Conservation (phyloP, 768 basidiomycete genomes). For the Mycena rosella region DNA sequence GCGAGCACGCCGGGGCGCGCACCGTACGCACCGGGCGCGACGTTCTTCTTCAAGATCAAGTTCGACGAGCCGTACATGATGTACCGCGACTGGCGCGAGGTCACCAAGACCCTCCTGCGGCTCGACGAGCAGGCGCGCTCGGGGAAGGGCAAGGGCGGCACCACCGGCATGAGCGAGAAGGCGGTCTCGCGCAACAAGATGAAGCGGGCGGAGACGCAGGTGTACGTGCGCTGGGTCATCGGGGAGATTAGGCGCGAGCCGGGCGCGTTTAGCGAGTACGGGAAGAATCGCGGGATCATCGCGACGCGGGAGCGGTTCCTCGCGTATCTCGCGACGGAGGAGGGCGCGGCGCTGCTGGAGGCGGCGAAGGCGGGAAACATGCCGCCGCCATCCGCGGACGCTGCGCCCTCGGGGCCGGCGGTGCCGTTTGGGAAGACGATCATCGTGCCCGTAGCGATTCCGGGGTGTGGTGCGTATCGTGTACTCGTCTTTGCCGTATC, state of each 20-base stretch:
- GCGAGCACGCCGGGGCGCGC: conserved; percentile 52
- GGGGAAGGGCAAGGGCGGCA: conserved; percentile 35
- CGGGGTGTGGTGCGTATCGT: conserved; percentile 86
- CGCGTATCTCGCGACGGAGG: conserved; percentile 67
- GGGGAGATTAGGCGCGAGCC: conserved; percentile 76
- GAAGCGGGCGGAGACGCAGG: conserved; percentile 79
- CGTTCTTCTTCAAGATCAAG: conserved; percentile 99
- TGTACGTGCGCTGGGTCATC: conserved; percentile 89
- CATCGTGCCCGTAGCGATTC: conserved; percentile 90
- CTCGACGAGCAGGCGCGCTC: conserved; percentile 55
- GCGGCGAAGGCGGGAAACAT: conserved; percentile 47
- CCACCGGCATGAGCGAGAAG: conserved; percentile 41
- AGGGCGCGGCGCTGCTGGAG: conserved; percentile 54
- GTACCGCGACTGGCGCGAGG: conserved; percentile 97
- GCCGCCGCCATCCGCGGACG: conserved; percentile 31
- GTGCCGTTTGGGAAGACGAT: conserved; percentile 75
- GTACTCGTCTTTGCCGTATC: neutral
- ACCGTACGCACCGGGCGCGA: conserved; percentile 83
- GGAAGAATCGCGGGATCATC: conserved; percentile 87
- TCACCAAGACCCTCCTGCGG: conserved; percentile 78
- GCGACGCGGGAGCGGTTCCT: conserved; percentile 84
- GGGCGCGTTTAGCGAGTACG: conserved; percentile 70
- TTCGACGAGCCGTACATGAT: conserved; percentile 99
- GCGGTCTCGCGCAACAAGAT: conserved; percentile 75
- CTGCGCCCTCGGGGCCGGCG: neutral